Percentiles rank a stretch among this genome's conserved stretches.
Conservation (phyloP, 1,139 yeast genomes). For the Kodamaea sp. region DNA sequence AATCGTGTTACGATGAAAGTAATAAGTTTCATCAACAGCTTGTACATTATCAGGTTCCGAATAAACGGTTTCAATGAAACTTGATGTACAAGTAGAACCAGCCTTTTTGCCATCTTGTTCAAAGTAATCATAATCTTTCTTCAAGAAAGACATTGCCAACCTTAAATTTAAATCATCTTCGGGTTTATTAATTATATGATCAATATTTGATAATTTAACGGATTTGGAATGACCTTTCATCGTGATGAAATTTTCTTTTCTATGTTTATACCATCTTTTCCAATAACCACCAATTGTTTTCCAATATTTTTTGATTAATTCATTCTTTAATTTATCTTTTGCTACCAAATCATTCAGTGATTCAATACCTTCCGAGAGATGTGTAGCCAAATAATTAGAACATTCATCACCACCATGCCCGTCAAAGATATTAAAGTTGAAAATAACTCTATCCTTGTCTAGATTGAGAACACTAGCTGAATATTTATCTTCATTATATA, state of each 20-base stretch:
- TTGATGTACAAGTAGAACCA: slow-evolving; percentile 86
- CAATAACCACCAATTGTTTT: slow-evolving; percentile 81
- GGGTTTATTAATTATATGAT: slow-evolving; percentile 6
- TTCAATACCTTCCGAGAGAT: slow-evolving; percentile 59
- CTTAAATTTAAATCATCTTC: slow-evolving; percentile 56
- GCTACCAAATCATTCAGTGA: slow-evolving; percentile 20
- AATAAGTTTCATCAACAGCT: slow-evolving; percentile 45
- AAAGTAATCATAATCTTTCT: slow-evolving; percentile 52
- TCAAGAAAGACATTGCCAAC: slow-evolving; percentile 58
- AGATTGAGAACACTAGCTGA: slow-evolving; percentile 55
- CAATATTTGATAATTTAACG: slow-evolving; percentile 14
- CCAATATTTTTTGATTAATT: slow-evolving; percentile 48
- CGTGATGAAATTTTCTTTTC: slow-evolving; percentile 40
- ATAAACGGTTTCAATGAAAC: slow-evolving; percentile 56
- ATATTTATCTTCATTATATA: slow-evolving; percentile 78
- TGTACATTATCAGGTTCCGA: slow-evolving; percentile 28
- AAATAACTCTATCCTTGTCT: slow-evolving; percentile 25
- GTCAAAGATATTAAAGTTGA: slow-evolving; percentile 76
- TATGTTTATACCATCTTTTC: slow-evolving; percentile 66
- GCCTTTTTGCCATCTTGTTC: slow-evolving; percentile 36
- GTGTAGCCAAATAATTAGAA: slow-evolving; percentile 52
- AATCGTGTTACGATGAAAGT: slow-evolving; percentile 68
- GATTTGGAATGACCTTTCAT: slow-evolving; percentile 29
- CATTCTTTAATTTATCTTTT: slow-evolving; percentile 24
- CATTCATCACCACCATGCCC: slow-evolving; percentile 93